Evolutionary conservation across 1,284 basidiomycete species (phyloP).

Genomic region (Austroboletus niveus): DNA sequence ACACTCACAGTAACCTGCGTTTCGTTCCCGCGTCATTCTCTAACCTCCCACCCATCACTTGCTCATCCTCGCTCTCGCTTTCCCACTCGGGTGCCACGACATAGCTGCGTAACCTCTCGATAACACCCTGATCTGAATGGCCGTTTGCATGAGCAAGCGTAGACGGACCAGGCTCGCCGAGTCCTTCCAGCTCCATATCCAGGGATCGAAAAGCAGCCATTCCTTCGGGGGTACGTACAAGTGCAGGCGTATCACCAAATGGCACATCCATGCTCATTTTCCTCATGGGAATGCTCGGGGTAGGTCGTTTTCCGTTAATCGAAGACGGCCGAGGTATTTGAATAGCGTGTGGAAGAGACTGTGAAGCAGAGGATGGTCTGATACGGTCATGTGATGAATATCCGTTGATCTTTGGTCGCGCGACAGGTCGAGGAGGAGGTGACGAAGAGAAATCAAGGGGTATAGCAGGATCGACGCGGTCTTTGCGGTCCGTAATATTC

Average conservation of each 20-base stretch:
- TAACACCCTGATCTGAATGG: conserved; percentile 18
- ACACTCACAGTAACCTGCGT: conserved; percentile 54
- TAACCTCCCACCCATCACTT: conserved; percentile 25
- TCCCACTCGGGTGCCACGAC: conserved; percentile 41
- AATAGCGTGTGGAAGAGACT: conserved; percentile 5
- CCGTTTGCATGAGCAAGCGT: conserved; percentile 32
- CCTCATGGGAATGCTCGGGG: conserved; percentile 8
- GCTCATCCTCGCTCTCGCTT: conserved; percentile 39
- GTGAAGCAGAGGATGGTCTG: conserved; percentile 11
- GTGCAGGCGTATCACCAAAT: conserved; percentile 67
- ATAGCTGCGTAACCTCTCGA: conserved; percentile 27
- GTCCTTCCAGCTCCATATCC: conserved; percentile 44
- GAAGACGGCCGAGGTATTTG: conserved; percentile 12
- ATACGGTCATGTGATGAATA: conserved; percentile 20
- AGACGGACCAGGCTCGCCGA: conserved; percentile 33
- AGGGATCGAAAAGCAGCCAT: conserved; percentile 67
- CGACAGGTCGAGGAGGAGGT: conserved; percentile 20
- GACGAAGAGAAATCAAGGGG: conserved; percentile 25
- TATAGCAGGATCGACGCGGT: conserved; percentile 63
- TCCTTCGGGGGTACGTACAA: conserved; percentile 73
- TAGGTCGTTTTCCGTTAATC: conserved; percentile 18
- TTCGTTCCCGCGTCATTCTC: conserved; percentile 54
- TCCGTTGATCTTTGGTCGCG: conserved; percentile 33
- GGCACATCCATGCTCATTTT: conserved; percentile 36
- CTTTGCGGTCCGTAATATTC: conserved; percentile 86